These are phyloP conservation scores for Heliosperma pusillum DNA, from an alignment of 148 eudicot species.

Conservation along the genomic window DNA sequence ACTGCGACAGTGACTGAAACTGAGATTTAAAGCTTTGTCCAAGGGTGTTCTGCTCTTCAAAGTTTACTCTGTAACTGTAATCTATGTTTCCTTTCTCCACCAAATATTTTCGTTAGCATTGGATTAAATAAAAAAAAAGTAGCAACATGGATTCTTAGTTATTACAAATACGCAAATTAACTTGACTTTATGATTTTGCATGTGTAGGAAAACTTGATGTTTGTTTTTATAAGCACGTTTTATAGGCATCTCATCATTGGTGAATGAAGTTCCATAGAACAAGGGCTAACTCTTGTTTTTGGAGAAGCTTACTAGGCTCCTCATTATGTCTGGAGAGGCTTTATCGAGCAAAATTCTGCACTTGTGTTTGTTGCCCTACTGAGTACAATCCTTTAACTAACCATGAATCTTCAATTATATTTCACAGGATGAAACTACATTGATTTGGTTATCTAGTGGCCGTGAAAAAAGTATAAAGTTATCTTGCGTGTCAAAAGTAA, in stretches of 20 bases:
- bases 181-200: slow-evolving; percentile 4
- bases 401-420: not conserved
- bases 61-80: not conserved
- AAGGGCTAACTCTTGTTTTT: not conserved
- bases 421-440: slow-evolving; percentile 71
- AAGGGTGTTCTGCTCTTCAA: no score
- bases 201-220: not conserved
- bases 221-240: not conserved
- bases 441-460: slow-evolving; percentile 81
- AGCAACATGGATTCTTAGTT: not conserved
- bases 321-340: not conserved
- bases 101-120: not conserved
- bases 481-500: slow-evolving; percentile 68
- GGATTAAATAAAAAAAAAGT: not conserved
- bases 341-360: not conserved
- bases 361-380: not conserved
- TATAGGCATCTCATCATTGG: not conserved
- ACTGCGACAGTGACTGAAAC: not conserved
- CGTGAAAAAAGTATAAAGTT: slow-evolving; percentile 77
- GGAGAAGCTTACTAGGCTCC: not conserved
- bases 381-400: slow-evolving; percentile 6
- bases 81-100: not conserved
- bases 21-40: not conserved
- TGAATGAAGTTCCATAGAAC: slow-evolving; percentile 4
- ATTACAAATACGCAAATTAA: not conserved